Conservation (phyloP, 1,284 basidiomycete genomes). For the Marasmius sp. region DNA sequence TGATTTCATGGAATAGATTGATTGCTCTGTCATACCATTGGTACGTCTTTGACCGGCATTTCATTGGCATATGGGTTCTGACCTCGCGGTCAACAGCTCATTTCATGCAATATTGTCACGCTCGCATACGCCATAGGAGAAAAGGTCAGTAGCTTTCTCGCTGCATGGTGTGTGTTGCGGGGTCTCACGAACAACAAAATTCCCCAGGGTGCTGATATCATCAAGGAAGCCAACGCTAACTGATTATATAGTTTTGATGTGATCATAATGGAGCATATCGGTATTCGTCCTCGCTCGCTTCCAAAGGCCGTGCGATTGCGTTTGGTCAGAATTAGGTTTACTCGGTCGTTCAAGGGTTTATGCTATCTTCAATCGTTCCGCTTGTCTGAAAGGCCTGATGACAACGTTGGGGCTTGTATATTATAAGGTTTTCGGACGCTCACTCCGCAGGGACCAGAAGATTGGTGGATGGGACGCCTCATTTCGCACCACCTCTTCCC, state of each 20-base stretch:
- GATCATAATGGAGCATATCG: background rate
- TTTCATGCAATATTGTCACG: slow-evolving; percentile 4
- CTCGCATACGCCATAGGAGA: slow-evolving; percentile 5
- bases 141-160: background rate
- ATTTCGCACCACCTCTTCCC: too few relatives aligned
- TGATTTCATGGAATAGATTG: background rate
- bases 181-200: background rate
- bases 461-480: too few relatives aligned
- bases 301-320: too few relatives aligned
- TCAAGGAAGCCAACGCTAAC: background rate
- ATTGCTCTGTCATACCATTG: slow-evolving; percentile 8
- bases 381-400: too few relatives aligned
- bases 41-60: background rate
- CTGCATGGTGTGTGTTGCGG: background rate
- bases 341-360: too few relatives aligned
- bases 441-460: too few relatives aligned
- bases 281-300: too few relatives aligned
- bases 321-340: too few relatives aligned
- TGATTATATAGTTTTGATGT: background rate
- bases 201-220: background rate
- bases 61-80: background rate
- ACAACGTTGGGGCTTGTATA: too few relatives aligned
- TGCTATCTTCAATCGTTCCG: too few relatives aligned
- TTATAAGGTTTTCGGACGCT: too few relatives aligned
- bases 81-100: background rate